phyloP scores from a whole-genome alignment of 768 basidiomycete genomes.

The Psilocybe subaeruginosa region DNA sequence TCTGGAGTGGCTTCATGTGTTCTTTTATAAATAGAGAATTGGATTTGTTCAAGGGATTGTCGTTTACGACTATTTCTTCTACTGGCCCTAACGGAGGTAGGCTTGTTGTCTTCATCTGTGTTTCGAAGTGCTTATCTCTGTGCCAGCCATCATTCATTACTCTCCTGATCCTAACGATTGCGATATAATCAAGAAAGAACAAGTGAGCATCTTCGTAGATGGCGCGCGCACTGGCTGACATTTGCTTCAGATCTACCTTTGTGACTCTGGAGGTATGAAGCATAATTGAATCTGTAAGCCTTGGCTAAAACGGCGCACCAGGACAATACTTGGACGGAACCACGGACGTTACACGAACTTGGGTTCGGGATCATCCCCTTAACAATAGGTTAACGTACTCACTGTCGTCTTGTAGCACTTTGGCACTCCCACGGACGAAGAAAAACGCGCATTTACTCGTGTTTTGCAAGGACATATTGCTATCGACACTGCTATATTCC shows the following conservation, averaged over 20 bases:
- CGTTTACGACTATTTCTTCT: constrained; percentile 91
- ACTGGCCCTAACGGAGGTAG: constrained; percentile 90
- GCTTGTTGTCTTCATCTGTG: constrained; percentile 20
- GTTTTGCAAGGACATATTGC: constrained; percentile 92
- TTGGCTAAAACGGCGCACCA: constrained; percentile 22
- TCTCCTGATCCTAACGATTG: constrained; percentile 74
- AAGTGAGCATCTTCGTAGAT: constrained; percentile 40
- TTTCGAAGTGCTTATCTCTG: not conserved
- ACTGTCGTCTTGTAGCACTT: constrained; percentile 66
- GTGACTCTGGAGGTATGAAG: constrained; percentile 81
- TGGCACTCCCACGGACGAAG: constrained; percentile 79
- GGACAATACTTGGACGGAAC: constrained; percentile 92
- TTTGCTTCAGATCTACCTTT: constrained; percentile 39
- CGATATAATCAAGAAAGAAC: constrained; percentile 74
- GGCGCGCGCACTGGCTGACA: not conserved
- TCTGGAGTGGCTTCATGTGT: not conserved
- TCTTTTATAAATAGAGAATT: constrained; percentile 58
- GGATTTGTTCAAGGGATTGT: constrained; percentile 81
- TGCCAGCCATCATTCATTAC: constrained; percentile 91
- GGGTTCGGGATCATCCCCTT: constrained; percentile 46
- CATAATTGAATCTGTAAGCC: too few species aligned
- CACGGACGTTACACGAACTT: constrained; percentile 92
- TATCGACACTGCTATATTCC: constrained; percentile 85
- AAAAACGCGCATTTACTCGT: constrained; percentile 87
- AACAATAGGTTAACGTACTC: not conserved